Evolutionary conservation across 2,329 filamentous ascomycete genomes (phyloP), one percentile per base, ranked within the genome.

Genomic region (Fonsecaea multimorphosa): DNA sequence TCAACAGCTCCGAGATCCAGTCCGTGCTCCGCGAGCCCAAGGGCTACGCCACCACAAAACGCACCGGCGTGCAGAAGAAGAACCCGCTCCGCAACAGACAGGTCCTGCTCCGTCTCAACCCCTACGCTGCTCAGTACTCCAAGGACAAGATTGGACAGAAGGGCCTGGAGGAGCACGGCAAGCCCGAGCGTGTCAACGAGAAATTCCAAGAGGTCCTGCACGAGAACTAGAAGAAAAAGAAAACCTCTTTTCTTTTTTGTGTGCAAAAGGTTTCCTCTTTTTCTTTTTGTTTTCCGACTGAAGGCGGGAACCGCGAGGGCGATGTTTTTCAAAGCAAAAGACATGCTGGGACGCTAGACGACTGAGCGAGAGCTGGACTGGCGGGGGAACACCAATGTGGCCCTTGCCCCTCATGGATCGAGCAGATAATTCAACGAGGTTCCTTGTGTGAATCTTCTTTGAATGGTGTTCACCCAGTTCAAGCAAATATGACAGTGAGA

Each of bases 81-180:
- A 99, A 99, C 89, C 95, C 95, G 78, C 93, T 99, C 75, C 87
- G 86, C 84, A 99, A 99, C 91, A 96, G 93, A 89, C 95, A 98
- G 88, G 91, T 99, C 74, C 88, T 97, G 83, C 91, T 99, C 80
- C 91, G 95, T 78, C 91, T 99, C 82, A 99, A 99, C 90, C 95
- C 95, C 72, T 99, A 99, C 84, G 94, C 95, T 75, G 86, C 90
- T 76, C 89, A 91, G 71, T 99, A 96, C 84, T 85, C 89, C 75
- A 92, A 96, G 87, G 87, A 92, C 78, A 90, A 92, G 84, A 81
- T 95, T 66, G 92, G 92, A 73, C 86, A 90, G 82, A 82, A 88
- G 83, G 86, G 88, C 82, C 75, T 86, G 72, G 82, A 87, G 72
- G 82, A 87, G 71, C 77, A 79, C 65, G 84, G 81, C 74, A 91